Evolutionary conservation across 2,329 filamentous ascomycete genomes (phyloP).

Genomic region (Corynespora cassiicola): DNA sequence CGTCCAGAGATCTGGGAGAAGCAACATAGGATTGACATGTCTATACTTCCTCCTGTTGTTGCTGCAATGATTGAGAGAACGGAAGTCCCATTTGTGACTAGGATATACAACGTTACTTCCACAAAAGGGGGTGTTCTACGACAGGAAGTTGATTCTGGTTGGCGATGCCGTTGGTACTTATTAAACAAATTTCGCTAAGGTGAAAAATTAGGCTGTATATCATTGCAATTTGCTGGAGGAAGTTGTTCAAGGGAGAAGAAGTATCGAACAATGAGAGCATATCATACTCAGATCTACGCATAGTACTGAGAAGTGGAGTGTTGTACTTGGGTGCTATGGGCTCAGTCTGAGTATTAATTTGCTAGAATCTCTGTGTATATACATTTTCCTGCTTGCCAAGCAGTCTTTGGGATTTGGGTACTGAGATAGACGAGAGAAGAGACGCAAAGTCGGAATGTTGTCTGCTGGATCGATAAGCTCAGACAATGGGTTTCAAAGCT

Average conservation of each 20-base stretch:
- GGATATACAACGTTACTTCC: constrained; percentile 50
- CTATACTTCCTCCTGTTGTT: constrained; percentile 45
- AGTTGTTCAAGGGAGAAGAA: constrained; percentile 43
- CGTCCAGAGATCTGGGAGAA: constrained; percentile 43
- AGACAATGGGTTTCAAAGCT: no score
- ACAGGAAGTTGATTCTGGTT: constrained; percentile 51
- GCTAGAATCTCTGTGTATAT: no score
- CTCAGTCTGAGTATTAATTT: no score
- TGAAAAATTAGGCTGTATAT: constrained; percentile 54
- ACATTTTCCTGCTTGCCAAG: no score
- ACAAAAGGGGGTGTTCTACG: constrained; percentile 41
- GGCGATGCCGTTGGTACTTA: constrained; percentile 55
- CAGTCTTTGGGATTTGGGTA: no score
- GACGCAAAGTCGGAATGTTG: no score
- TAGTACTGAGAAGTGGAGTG: no score
- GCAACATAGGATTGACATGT: constrained; percentile 34
- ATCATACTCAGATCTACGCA: no score
- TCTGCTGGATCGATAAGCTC: no score
- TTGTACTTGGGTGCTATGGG: no score
- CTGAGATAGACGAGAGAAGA: no score
- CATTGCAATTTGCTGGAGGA: constrained; percentile 47
- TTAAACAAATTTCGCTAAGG: constrained; percentile 52
- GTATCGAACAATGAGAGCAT: constrained; percentile 42
- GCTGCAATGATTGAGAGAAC: constrained; percentile 49
- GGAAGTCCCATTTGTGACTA: constrained; percentile 51